phyloP scores from a whole-genome alignment of 352 stramenopile genomes.

The Phytophthora fragariae region DNA sequence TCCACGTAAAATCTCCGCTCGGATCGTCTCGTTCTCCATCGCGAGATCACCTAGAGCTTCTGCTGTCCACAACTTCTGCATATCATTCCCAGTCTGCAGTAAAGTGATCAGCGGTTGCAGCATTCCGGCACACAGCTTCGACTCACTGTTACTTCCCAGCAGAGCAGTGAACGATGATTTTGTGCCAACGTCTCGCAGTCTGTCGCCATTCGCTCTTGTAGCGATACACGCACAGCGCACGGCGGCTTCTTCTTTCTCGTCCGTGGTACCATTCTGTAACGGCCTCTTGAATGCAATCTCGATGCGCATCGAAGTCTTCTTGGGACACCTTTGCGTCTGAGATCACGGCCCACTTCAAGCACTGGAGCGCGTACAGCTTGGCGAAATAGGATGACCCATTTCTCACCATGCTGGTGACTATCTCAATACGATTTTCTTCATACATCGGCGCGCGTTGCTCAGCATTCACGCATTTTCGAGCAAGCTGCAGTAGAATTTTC shows the following conservation, averaged over 20 bases:
- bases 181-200: not conserved
- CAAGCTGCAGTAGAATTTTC: not conserved
- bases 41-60: constrained; percentile 1
- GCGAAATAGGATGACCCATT: constrained; percentile 4
- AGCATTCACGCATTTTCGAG: constrained; percentile 1
- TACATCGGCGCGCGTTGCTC: constrained; percentile 1
- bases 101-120: not conserved
- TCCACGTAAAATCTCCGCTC: not conserved
- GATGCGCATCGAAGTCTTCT: not conserved
- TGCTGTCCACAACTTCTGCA: constrained; percentile 1
- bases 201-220: not conserved
- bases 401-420: constrained; percentile 5
- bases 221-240: constrained; percentile 12
- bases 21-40: not conserved
- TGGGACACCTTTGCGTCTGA: not conserved
- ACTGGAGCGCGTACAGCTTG: constrained; percentile 10
- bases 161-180: not conserved
- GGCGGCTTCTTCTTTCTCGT: not conserved
- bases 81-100: constrained; percentile 3
- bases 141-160: not conserved
- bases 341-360: constrained; percentile 5
- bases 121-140: not conserved
- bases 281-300: constrained; percentile 4
- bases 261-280: not conserved
- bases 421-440: constrained; percentile 1